Percentiles rank a stretch among this genome's conserved stretches.
Conservation (phyloP, 805 yeast genomes). For the Kurtzmaniella cleridarum region DNA sequence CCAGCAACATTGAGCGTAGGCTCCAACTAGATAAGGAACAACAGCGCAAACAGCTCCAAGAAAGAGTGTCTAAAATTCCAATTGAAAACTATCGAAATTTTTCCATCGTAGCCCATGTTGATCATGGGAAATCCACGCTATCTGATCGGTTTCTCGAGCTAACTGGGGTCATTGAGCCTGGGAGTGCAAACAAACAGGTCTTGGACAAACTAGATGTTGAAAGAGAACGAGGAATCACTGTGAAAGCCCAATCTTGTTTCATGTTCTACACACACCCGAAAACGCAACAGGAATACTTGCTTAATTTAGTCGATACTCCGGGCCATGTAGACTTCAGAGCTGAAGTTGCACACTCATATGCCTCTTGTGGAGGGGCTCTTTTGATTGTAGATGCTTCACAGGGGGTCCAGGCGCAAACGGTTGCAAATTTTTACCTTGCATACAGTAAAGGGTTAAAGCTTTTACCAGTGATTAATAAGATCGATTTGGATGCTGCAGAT, state of each 20-base stretch:
- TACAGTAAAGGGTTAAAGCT: constrained; percentile 76
- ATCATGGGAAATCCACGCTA: constrained; percentile 83
- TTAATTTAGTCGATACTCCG: constrained; percentile 94
- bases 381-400: constrained; percentile 90
- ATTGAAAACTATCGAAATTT: constrained; percentile 80
- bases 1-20: constrained; percentile 15
- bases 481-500: constrained; percentile 85
- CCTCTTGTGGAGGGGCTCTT: constrained; percentile 93
- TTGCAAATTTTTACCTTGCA: constrained; percentile 92
- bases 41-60: constrained; percentile 34
- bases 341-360: constrained; percentile 90
- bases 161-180: constrained; percentile 82
- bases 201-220: constrained; percentile 91
- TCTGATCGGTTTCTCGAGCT: constrained; percentile 83
- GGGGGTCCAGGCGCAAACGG: constrained; percentile 97
- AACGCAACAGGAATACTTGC: constrained; percentile 65
- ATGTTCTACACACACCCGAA: constrained; percentile 69
- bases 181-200: constrained; percentile 68
- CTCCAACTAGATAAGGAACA: constrained; percentile 27
- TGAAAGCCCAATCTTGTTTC: constrained; percentile 93
- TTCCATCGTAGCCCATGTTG: constrained; percentile 95
- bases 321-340: constrained; percentile 96
- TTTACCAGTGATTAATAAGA: constrained; percentile 86
- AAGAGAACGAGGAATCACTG: constrained; percentile 93
- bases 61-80: constrained; percentile 73